Evolutionary conservation across 257 asterid genomes (phyloP).

Genomic region (Nicotiana paniculata): DNA sequence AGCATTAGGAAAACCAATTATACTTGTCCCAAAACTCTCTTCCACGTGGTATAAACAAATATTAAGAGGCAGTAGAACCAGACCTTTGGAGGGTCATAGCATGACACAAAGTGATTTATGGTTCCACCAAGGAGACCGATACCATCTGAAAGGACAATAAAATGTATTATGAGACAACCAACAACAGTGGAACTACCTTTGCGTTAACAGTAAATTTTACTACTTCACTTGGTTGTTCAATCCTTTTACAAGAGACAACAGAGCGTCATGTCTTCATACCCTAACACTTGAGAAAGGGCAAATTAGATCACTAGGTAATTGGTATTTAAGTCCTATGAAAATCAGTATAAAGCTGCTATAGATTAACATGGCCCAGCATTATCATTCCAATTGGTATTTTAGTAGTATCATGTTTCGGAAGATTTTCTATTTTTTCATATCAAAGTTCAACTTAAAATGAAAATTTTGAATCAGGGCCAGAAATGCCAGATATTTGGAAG

Average conservation of each 20-base stretch:
- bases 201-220: not conserved
- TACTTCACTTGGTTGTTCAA: not conserved
- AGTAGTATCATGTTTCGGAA: not conserved
- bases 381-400: not conserved
- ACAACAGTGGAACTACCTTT: not conserved
- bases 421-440: not conserved
- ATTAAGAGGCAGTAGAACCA: constrained; percentile 15
- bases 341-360: not conserved
- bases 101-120: constrained; percentile 74
- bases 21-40: not conserved
- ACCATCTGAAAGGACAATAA: constrained; percentile 59
- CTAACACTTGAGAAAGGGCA: not conserved
- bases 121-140: constrained; percentile 96
- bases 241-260: not conserved
- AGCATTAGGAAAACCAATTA: not conserved
- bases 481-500: not conserved
- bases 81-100: constrained; percentile 86
- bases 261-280: not conserved
- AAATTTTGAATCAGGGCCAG: not conserved
- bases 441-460: not conserved
- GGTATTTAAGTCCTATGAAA: not conserved
- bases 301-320: not conserved
- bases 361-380: not conserved
- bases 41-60: not conserved
- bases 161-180: not conserved